A percentile compares a stretch with the other conserved stretches of the same genome.
phyloP scores from a whole-genome alignment of 169 alveolate species.

The Blepharisma undulans region DNA sequence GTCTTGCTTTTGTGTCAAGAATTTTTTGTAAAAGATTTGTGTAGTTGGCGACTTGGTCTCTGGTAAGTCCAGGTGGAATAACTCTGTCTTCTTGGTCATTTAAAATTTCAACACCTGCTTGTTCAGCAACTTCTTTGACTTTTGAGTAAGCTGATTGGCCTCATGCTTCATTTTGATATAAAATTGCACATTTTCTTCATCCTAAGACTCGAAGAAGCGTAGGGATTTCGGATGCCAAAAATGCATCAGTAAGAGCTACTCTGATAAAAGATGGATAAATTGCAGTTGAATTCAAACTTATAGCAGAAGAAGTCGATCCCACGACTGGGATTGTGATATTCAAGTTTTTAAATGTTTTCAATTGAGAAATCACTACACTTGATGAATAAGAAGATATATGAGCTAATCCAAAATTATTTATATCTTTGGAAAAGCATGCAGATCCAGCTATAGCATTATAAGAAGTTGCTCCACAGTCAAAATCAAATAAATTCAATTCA shows the following conservation, averaged over 20 bases:
- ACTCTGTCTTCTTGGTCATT: neutral
- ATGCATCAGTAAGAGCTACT: neutral
- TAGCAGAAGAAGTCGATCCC: neutral
- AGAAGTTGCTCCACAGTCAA: neutral
- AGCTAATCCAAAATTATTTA: neutral
- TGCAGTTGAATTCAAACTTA: neutral
- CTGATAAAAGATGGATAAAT: neutral
- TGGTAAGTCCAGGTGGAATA: neutral
- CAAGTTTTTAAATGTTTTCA: neutral
- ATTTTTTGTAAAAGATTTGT: neutral
- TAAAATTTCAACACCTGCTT: neutral
- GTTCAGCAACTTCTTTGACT: neutral
- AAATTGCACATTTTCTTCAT: neutral
- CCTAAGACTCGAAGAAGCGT: neutral
- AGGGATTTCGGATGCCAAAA: neutral
- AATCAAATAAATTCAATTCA: neutral
- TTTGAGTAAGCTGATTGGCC: neutral
- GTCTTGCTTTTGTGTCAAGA: neutral
- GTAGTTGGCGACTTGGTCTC: neutral
- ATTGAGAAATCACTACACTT: neutral
- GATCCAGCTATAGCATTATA: neutral
- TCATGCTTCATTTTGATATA: neutral
- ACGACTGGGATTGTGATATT: neutral
- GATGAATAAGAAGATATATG: neutral
- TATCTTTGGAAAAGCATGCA: neutral